Conservation (phyloP, 192 early-diverging fungal genomes). For the Coemansia sp. region DNA sequence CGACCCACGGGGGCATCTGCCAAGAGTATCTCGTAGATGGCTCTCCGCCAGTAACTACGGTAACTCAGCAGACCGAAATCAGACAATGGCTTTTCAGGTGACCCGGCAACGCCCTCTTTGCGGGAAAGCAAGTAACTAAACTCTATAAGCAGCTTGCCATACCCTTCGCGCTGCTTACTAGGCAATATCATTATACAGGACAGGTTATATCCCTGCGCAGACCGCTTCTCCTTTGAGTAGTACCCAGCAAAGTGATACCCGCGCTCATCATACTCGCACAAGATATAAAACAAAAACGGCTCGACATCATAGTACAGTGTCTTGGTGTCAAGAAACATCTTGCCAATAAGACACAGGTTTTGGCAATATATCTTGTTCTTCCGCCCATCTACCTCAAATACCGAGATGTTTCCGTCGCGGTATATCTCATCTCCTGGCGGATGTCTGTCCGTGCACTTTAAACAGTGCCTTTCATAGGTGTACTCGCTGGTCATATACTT, state of each 20-base stretch:
- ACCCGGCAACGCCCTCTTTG: slow-evolving; percentile 71
- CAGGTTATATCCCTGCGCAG: slow-evolving; percentile 78
- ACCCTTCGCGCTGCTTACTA: slow-evolving; percentile 81
- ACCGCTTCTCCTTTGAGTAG: slow-evolving; percentile 96
- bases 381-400: slow-evolving; percentile 96
- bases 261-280: slow-evolving; percentile 67
- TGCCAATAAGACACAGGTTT: slow-evolving; percentile 91
- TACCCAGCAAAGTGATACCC: slow-evolving; percentile 94
- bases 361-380: slow-evolving; percentile 99
- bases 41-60: slow-evolving; percentile 80
- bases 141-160: slow-evolving; percentile 90
- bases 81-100: slow-evolving; percentile 89
- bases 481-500: slow-evolving; percentile 96
- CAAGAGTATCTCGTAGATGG: slow-evolving; percentile 65
- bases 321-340: slow-evolving; percentile 97
- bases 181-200: slow-evolving; percentile 95
- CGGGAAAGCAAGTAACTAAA: slow-evolving; percentile 86
- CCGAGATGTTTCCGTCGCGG: slow-evolving; percentile 76
- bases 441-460: slow-evolving; percentile 73
- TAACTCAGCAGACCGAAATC: slow-evolving; percentile 87
- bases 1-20: not conserved
- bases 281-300: slow-evolving; percentile 94
- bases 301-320: slow-evolving; percentile 97
- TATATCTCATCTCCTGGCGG: slow-evolving; percentile 99
- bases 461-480: slow-evolving; percentile 74